Base-by-base conservation (phyloP, 306 rosid species). In the Hippophae rhamnoides region DNA sequence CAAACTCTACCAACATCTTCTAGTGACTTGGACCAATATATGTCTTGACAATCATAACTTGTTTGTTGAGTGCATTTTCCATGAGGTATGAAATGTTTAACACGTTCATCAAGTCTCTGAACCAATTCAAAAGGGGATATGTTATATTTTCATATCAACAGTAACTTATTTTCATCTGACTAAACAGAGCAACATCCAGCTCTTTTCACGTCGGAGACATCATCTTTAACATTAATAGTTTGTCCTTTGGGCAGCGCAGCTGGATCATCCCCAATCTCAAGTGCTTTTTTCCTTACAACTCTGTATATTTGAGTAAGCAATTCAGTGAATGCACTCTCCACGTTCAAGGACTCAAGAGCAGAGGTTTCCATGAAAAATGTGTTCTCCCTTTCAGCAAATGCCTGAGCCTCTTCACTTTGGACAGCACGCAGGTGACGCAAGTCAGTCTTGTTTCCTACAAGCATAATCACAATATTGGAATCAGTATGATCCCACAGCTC, bases 301-400 rank as follows among this genome's bases (percentile, higher is more conserved):
- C 72, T 81, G 27, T 84, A 81, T 62, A 84, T 84, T 68, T 87
- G 95, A 40, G 86, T 79, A 31, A 87, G 89, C 46, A 87, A 92
- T 55, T 87, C 95, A 38, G 92, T 87, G 56, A 92, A 92, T 10
- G 87, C 89, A 42, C 82, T 82, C 47, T 92, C 96, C 13, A 92
- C 98, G 25, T 92, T 87, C 13, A 78, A 47, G 65, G 87, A 85
- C 58, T 92, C 86, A 42, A 83, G 41, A 6, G 98, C 98, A 3
- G 98, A 92, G 5, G 98, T 92, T 69, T 92, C 98, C 96, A 87
- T 85, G 77, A 92, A 92, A 63, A 78, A 85, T 12, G 88, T 46
- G 7, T 86, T 71, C 67, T 87, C 88, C 10, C 9, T 60, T 69
- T 92, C 95, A 6, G 98, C 95, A 48, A 79, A 63, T 13, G 0